Base-by-base conservation (phyloP, 2,329 filamentous ascomycete species). In the Aspergillus persii region DNA sequence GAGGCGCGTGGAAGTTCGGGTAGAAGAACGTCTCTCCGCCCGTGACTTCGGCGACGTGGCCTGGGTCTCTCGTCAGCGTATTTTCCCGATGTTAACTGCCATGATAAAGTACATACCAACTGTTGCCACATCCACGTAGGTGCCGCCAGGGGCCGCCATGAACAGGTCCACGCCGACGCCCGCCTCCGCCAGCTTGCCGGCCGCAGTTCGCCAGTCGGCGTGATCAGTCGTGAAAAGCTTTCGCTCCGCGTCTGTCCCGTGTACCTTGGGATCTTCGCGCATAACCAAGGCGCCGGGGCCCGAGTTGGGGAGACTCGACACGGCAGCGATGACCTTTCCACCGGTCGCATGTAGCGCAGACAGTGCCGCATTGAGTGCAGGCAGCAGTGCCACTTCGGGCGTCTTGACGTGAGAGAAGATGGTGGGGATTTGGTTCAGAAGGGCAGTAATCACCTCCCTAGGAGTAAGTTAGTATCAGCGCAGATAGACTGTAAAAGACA, bases 21-120 rank as follows among this genome's bases (percentile, higher is more conserved):
- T 96, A 99, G 78, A 96, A 97, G 77, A 93, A 99, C 0, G 89
- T 91, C 75, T 99, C 95, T 63, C 95, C 95, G 59, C 95, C 95
- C n/a, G 92, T 96, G 31, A 90, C 88, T 47, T 92, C 87, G 33
- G 95, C 86, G 26, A 96, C 85, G 74, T 96, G 90, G 47, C 93
- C 91, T 88, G 54, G 3, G 18, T 12, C 30, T 26, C 44, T 12
- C 5, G 46, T 68, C 61, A 68, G 59, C 39, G 1, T 8, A 12
- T 48, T 9, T 48, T 1, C 8, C 1, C 3, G 8, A n/a, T 30
- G 46, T 50, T 52, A 33, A 8, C 11, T 41, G 7, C 5, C 36
- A 15, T 7, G 15, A 33, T 61, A 47, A 33, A 4, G 18, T 54
- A 78, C 84, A 73, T 77, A 90, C 89, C 91, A 67, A 98, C 89